Evolutionary conservation across 2,329 filamentous ascomycete genomes (phyloP).

Genomic region (Colletotrichum agaves): DNA sequence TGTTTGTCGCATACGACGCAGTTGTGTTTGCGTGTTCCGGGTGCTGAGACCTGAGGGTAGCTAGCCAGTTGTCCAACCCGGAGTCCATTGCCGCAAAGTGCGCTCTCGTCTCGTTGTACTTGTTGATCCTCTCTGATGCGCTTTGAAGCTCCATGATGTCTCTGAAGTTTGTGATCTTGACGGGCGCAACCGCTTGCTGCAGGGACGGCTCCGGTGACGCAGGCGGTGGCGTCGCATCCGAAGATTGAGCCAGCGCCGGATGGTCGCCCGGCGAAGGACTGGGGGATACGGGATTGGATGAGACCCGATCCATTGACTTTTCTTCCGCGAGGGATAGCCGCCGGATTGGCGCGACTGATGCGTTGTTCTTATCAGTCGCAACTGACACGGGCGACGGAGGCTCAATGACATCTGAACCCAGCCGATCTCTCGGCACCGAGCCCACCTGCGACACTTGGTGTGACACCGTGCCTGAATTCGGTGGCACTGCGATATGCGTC

Average conservation of each 20-base stretch:
- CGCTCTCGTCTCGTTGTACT: constrained; percentile 77
- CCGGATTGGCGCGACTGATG: constrained; percentile 41
- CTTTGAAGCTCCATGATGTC: constrained; percentile 80
- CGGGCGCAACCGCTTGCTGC: constrained; percentile 27
- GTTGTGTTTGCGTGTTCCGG: constrained; percentile 59
- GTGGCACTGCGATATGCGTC: constrained; percentile 9
- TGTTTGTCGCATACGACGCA: constrained; percentile 43
- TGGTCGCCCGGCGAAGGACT: constrained; percentile 53
- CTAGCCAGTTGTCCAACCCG: constrained; percentile 73
- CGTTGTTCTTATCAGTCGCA: constrained; percentile 44
- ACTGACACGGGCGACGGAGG: constrained; percentile 57
- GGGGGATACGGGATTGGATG: constrained; percentile 49
- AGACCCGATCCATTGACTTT: constrained; percentile 50
- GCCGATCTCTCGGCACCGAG: constrained; percentile 45
- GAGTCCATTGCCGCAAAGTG: constrained; percentile 79
- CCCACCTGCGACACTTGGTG: constrained; percentile 52
- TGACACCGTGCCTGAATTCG: constrained; percentile 39
- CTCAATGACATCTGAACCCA: constrained; percentile 46
- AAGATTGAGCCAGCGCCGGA: constrained; percentile 42
- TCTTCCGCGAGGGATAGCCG: constrained; percentile 58
- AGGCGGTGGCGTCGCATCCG: constrained; percentile 32
- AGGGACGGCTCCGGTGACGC: constrained; percentile 38
- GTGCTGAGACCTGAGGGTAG: constrained; percentile 55
- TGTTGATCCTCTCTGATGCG: constrained; percentile 74
- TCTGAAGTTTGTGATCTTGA: constrained; percentile 70